Evolutionary conservation across 495 filamentous ascomycete genomes (phyloP).

Genomic region (Penicillium cataractarum): DNA sequence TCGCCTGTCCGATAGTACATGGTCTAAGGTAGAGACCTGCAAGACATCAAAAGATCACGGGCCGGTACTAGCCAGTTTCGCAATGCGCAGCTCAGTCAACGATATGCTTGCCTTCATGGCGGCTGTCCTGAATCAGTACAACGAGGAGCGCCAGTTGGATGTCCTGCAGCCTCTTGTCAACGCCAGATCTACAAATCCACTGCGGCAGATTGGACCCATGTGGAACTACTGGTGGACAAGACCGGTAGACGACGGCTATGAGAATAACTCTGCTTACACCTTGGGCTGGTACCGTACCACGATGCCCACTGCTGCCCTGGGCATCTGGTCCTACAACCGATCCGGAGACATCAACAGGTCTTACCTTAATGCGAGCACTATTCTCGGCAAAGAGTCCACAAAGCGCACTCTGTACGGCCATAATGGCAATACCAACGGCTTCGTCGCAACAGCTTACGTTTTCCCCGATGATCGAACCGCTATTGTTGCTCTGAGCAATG

Average conservation of each 20-base stretch:
- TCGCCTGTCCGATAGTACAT: neutral
- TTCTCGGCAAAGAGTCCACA: slow-evolving; percentile 18
- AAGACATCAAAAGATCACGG: neutral
- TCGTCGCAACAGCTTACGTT: slow-evolving; percentile 16
- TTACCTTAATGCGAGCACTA: neutral
- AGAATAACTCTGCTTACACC: slow-evolving; percentile 15
- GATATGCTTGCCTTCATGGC: slow-evolving; percentile 19
- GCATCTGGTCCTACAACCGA: slow-evolving; percentile 15
- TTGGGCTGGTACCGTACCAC: slow-evolving; percentile 24
- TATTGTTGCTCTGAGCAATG: slow-evolving; percentile 21
- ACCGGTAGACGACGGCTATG: slow-evolving; percentile 18
- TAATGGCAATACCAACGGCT: slow-evolving; percentile 17
- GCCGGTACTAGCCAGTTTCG: neutral
- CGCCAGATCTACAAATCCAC: slow-evolving; percentile 13
- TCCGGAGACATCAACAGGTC: slow-evolving; percentile 3
- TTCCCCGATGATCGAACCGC: slow-evolving; percentile 25
- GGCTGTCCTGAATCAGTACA: slow-evolving; percentile 3
- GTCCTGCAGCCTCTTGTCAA: neutral
- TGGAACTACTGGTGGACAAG: slow-evolving; percentile 23
- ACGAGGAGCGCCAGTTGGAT: neutral
- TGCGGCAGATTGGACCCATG: slow-evolving; percentile 22
- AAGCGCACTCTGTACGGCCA: slow-evolving; percentile 15
- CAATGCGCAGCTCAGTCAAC: slow-evolving; percentile 8
- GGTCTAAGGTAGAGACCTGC: neutral
- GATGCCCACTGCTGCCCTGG: slow-evolving; percentile 23